Conservation (phyloP, 768 basidiomycete species). For the Boletus speciosus region DNA sequence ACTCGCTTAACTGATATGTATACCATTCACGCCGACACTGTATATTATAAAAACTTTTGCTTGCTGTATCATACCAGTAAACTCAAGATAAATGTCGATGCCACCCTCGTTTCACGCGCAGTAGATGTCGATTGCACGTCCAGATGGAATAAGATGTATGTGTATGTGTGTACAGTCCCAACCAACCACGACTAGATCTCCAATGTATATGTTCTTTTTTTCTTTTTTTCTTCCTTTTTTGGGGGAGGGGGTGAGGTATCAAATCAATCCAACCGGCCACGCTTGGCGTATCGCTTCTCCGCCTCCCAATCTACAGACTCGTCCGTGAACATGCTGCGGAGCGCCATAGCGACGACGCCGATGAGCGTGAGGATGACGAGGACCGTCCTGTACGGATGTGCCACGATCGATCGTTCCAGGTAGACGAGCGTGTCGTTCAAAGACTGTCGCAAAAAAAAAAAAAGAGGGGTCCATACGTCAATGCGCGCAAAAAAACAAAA, state of each 20-base stretch:
- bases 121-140: too few relatives aligned
- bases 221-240: too few relatives aligned
- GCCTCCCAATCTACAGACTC: slow-evolving; percentile 10
- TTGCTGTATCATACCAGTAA: slow-evolving; percentile 8
- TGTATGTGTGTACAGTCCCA: too few relatives aligned
- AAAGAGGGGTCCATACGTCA: neutral
- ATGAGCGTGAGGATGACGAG: slow-evolving; percentile 8
- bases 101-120: too few relatives aligned
- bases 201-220: too few relatives aligned
- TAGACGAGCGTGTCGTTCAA: slow-evolving; percentile 13
- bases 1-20: neutral
- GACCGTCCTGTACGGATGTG: slow-evolving; percentile 21
- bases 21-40: neutral
- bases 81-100: too few relatives aligned
- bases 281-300: slow-evolving; percentile 19
- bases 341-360: slow-evolving; percentile 5
- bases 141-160: too few relatives aligned
- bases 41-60: neutral
- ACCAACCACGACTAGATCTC: too few relatives aligned
- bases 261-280: slow-evolving; percentile 22
- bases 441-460: slow-evolving; percentile 1
- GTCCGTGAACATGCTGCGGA: slow-evolving; percentile 16
- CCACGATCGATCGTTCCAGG: slow-evolving; percentile 6
- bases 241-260: too few relatives aligned
- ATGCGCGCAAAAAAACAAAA: too few relatives aligned